Conservation (phyloP, 2,329 filamentous ascomycete species). For the Cercospora berteroae region DNA sequence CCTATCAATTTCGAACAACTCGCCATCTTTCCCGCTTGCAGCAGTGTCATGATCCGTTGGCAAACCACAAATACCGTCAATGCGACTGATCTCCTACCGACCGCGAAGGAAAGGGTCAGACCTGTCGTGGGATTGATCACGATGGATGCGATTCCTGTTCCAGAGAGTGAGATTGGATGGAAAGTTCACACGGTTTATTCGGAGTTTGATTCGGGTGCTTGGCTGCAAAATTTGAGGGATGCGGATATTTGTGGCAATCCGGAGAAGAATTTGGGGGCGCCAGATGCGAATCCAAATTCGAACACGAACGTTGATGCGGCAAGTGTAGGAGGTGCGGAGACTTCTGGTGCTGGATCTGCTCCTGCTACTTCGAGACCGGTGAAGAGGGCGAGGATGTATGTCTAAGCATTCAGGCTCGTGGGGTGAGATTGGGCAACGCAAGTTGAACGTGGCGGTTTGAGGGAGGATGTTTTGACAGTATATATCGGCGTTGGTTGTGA, state of each 20-base stretch:
- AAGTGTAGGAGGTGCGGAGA: too few species aligned
- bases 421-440: background rate
- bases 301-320: background rate
- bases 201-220: constrained; percentile 37
- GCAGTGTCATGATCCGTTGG: constrained; percentile 35
- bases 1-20: constrained; percentile 35
- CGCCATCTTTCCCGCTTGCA: constrained; percentile 32
- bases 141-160: constrained; percentile 23
- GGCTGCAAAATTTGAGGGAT: constrained; percentile 34
- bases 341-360: background rate
- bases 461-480: too few species aligned
- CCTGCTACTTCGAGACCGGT: background rate
- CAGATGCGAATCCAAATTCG: background rate
- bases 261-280: constrained; percentile 9
- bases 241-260: constrained; percentile 27
- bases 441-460: background rate
- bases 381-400: constrained; percentile 4
- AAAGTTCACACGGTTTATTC: constrained; percentile 34
- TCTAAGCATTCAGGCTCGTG: background rate
- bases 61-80: constrained; percentile 33
- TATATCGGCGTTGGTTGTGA: too few species aligned
- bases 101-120: constrained; percentile 9
- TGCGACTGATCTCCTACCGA: constrained; percentile 19
- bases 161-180: constrained; percentile 23
- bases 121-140: constrained; percentile 33